Percentiles rank a stretch among this genome's conserved stretches.
phyloP scores from a whole-genome alignment of 176 grass and related monocot species.

The Aegilops tauschii region DNA sequence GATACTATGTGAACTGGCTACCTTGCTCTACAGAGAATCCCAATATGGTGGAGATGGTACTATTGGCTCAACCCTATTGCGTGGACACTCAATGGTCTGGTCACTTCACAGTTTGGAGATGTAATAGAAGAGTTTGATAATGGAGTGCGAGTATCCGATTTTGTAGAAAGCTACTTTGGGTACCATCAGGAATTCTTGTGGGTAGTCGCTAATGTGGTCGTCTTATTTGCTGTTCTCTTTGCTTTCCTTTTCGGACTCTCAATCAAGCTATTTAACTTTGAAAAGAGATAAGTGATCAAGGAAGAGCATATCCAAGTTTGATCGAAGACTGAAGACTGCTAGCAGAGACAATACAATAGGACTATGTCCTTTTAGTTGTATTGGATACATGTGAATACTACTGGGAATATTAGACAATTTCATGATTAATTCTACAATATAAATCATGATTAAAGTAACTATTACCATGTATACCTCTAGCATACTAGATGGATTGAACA shows the following conservation, averaged over 20 bases:
- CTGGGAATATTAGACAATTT: no score
- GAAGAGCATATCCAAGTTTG: neutral
- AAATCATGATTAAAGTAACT: no score
- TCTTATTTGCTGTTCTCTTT: constrained; percentile 49
- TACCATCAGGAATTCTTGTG: constrained; percentile 54
- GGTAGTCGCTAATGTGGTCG: constrained; percentile 37
- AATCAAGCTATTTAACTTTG: constrained; percentile 70
- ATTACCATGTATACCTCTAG: no score
- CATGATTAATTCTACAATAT: no score
- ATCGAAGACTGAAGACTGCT: neutral
- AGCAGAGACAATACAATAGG: neutral
- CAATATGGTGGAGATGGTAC: constrained; percentile 87
- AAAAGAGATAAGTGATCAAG: constrained; percentile 48
- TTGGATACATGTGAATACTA: neutral
- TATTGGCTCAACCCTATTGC: constrained; percentile 63
- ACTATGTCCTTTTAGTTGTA: neutral
- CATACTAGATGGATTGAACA: no score
- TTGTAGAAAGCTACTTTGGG: constrained; percentile 53
- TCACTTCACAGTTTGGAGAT: constrained; percentile 73
- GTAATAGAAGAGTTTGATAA: neutral
- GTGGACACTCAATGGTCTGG: constrained; percentile 73
- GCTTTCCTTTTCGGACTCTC: constrained; percentile 62
- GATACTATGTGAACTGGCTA: neutral
- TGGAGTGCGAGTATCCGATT: constrained; percentile 22
- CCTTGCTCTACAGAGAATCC: constrained; percentile 43